phyloP scores from a whole-genome alignment of 768 basidiomycete species.

The Pleurotus salmoneostramineus region DNA sequence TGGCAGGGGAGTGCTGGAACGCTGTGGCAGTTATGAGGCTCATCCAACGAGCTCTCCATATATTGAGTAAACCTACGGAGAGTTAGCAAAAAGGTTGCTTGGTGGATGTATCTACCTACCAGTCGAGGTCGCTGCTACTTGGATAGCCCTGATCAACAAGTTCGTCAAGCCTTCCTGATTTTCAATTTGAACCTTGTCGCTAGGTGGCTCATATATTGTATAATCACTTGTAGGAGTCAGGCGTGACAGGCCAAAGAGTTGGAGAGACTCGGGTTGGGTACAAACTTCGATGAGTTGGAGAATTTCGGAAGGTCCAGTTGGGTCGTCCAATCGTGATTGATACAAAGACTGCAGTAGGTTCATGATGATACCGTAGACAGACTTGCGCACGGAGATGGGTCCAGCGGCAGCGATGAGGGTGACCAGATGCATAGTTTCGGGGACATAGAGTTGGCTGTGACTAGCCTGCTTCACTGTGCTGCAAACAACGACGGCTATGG shows the following conservation, averaged over 20 bases:
- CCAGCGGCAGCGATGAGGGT: constrained; percentile 78
- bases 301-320: constrained; percentile 53
- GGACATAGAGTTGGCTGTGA: constrained; percentile 74
- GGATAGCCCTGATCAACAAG: constrained; percentile 61
- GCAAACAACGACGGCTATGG: constrained; percentile 69
- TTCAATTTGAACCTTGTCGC: constrained; percentile 57
- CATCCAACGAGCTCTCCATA: constrained; percentile 95
- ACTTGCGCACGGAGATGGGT: constrained; percentile 67
- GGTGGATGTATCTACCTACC: constrained; percentile 40
- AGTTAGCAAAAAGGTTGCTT: not conserved
- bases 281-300: constrained; percentile 60
- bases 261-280: constrained; percentile 51
- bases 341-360: constrained; percentile 80
- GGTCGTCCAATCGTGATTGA: constrained; percentile 54
- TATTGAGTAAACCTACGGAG: constrained; percentile 64
- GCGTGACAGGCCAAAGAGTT: constrained; percentile 70
- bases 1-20: constrained; percentile 83
- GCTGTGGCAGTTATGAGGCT: constrained; percentile 82
- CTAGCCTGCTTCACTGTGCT: constrained; percentile 60
- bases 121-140: constrained; percentile 59
- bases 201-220: constrained; percentile 45
- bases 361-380: constrained; percentile 77
- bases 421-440: constrained; percentile 79
- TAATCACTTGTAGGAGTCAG: constrained; percentile 70
- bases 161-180: constrained; percentile 60